Evolutionary conservation across 2,329 filamentous ascomycete genomes (phyloP).

Genomic region (Bisporella sp.): DNA sequence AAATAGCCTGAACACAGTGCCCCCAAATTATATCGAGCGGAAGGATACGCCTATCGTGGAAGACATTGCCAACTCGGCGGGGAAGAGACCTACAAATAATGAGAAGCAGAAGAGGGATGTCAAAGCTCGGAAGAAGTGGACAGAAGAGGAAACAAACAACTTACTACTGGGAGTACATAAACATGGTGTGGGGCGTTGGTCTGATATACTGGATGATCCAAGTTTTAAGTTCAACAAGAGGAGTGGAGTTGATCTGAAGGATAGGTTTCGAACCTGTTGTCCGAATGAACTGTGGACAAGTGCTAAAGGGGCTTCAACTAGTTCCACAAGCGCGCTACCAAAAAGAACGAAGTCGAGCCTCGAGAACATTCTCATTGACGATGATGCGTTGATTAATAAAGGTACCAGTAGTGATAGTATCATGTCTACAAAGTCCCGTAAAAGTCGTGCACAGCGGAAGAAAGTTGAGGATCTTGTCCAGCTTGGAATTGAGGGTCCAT

Average conservation of each 20-base stretch:
- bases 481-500: slow-evolving; percentile 54
- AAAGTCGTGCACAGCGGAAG: slow-evolving; percentile 47
- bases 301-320: not conserved
- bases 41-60: slow-evolving; percentile 2
- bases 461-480: slow-evolving; percentile 48
- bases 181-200: slow-evolving; percentile 60
- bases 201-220: slow-evolving; percentile 53
- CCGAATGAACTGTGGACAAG: slow-evolving; percentile 47
- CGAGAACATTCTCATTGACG: slow-evolving; percentile 44
- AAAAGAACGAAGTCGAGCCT: slow-evolving; percentile 40
- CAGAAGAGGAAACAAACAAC: slow-evolving; percentile 57
- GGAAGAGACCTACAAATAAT: slow-evolving; percentile 4
- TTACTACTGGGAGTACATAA: slow-evolving; percentile 53
- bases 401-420: not conserved
- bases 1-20: slow-evolving; percentile 26
- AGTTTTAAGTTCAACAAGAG: slow-evolving; percentile 55
- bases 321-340: slow-evolving; percentile 10
- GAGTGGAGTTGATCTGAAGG: slow-evolving; percentile 56
- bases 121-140: slow-evolving; percentile 56
- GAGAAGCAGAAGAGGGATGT: slow-evolving; percentile 41
- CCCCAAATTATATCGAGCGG: slow-evolving; percentile 11
- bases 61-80: not conserved
- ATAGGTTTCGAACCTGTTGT: slow-evolving; percentile 60
- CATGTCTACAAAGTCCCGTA: slow-evolving; percentile 36
- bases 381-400: not conserved